Evolutionary conservation across 257 asterid genomes (phyloP), one percentile per base, ranked within the genome.

Genomic region (Gynochthodes officinalis): DNA sequence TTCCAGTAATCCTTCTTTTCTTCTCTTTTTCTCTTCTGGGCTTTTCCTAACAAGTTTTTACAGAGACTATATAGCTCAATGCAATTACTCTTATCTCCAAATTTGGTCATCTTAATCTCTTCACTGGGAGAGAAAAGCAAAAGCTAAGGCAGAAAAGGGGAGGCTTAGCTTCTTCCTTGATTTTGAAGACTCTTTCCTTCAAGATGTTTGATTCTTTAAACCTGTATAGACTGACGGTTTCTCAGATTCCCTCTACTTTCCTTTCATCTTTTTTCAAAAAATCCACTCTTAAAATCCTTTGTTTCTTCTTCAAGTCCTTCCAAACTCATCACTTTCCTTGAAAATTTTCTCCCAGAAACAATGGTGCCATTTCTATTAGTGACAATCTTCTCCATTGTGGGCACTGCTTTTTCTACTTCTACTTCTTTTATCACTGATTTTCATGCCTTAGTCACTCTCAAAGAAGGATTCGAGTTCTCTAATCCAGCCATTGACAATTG

Each of bases 111-210:
- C 80, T 79, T 42, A 59, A 33, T 78, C 82, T 79, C 78, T 76
- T 81, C 82, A 78, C 75, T 75, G 50, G 79, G 77, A 71, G 78
- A 67, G 68, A 83, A 76, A 78, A 77, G 53, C 72, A 73, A 80
- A 77, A 70, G 75, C 67, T 78, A 71, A 54, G 50, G 70, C 67
- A 73, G 72, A 71, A 77, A 92, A 85, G 90, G 85, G 85, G 63
- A 74, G 73, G 79, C 79, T 87, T 81, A 85, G 78, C 89, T 86
- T 84, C 92, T 83, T 84, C 90, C 90, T 88, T 93, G 90, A 84
- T 79, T 78, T 84, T 84, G 84, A 84, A 90, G 84, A 76, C 93
- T 85, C 64, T 82, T 73, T 61, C 33, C 33, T 61, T 64, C 80
- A 85, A 81, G 81, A 91, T 89, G 96, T 83, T 86, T 85, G 90